These are phyloP conservation scores for Gaeumannomyces tritici DNA, from an alignment of 2,329 filamentous ascomycete genomes.

Conservation along the genomic window DNA sequence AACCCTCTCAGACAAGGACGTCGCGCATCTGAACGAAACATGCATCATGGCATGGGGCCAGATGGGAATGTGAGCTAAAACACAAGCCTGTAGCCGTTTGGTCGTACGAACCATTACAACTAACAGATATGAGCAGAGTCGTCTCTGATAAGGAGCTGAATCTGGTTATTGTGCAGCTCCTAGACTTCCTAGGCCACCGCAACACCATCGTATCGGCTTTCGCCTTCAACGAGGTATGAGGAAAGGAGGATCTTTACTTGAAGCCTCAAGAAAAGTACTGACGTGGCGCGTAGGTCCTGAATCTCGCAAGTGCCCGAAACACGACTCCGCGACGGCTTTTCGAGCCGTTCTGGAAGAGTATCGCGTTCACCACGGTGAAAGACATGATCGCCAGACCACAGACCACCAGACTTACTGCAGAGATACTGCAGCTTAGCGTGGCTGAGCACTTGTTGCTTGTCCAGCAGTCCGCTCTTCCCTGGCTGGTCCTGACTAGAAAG, in stretches of 20 bases:
- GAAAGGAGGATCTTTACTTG: not conserved
- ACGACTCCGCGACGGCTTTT: slow-evolving; percentile 61
- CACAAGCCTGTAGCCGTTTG: slow-evolving; percentile 2
- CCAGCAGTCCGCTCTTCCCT: slow-evolving; percentile 75
- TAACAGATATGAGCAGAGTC: slow-evolving; percentile 32
- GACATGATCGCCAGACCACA: slow-evolving; percentile 75
- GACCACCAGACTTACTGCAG: slow-evolving; percentile 69
- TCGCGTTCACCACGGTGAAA: slow-evolving; percentile 75
- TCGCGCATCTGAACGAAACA: slow-evolving; percentile 65
- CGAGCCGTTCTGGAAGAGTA: slow-evolving; percentile 77
- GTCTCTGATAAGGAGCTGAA: slow-evolving; percentile 78
- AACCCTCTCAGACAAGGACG: slow-evolving; percentile 59
- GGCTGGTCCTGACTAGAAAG: slow-evolving; percentile 71
- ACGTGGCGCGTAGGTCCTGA: slow-evolving; percentile 38
- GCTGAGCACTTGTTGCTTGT: slow-evolving; percentile 65
- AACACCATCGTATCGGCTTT: slow-evolving; percentile 72
- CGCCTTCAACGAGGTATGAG: slow-evolving; percentile 69
- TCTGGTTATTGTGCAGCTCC: slow-evolving; percentile 69
- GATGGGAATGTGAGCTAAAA: slow-evolving; percentile 51
- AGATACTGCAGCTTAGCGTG: slow-evolving; percentile 68
- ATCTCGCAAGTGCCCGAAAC: slow-evolving; percentile 56
- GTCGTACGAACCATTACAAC: slow-evolving; percentile 3
- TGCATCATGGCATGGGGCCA: slow-evolving; percentile 81
- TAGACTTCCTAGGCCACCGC: slow-evolving; percentile 78
- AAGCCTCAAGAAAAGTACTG: not conserved